phyloP scores from a whole-genome alignment of 2,329 filamentous ascomycete genomes.

The Clarireedia paspali region DNA sequence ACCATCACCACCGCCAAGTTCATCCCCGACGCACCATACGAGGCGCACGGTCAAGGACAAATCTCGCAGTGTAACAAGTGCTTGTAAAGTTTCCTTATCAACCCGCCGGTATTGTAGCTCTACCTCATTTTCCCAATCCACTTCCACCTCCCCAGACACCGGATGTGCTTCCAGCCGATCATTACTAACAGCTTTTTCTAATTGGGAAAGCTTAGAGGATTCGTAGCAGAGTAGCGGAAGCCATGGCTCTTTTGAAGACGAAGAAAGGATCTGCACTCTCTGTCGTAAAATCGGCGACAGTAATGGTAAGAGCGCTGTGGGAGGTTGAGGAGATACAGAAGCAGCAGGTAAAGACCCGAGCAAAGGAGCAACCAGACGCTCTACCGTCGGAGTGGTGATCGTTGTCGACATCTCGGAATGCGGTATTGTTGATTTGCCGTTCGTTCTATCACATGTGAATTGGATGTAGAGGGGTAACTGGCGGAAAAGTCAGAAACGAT shows the following conservation, averaged over 20 bases:
- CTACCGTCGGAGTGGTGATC: slow-evolving; percentile 39
- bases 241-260: slow-evolving; percentile 58
- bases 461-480: neutral
- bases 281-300: slow-evolving; percentile 61
- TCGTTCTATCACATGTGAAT: slow-evolving; percentile 18
- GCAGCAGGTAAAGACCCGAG: slow-evolving; percentile 53
- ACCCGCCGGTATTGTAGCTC: slow-evolving; percentile 58
- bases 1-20: slow-evolving; percentile 51
- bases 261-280: slow-evolving; percentile 57
- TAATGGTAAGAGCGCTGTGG: slow-evolving; percentile 48
- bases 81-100: slow-evolving; percentile 68
- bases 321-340: slow-evolving; percentile 48
- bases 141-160: slow-evolving; percentile 69
- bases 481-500: neutral
- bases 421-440: neutral
- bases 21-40: slow-evolving; percentile 55
- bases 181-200: slow-evolving; percentile 53
- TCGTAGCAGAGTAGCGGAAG: slow-evolving; percentile 64
- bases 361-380: slow-evolving; percentile 45
- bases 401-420: slow-evolving; percentile 10
- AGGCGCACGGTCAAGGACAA: slow-evolving; percentile 58
- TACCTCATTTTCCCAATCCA: slow-evolving; percentile 59
- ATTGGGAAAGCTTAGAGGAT: slow-evolving; percentile 42
- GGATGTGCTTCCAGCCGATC: slow-evolving; percentile 72
- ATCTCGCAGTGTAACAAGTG: slow-evolving; percentile 53